Conservation (phyloP, 2,329 filamentous ascomycete species). For the Exophiala calicioides region DNA sequence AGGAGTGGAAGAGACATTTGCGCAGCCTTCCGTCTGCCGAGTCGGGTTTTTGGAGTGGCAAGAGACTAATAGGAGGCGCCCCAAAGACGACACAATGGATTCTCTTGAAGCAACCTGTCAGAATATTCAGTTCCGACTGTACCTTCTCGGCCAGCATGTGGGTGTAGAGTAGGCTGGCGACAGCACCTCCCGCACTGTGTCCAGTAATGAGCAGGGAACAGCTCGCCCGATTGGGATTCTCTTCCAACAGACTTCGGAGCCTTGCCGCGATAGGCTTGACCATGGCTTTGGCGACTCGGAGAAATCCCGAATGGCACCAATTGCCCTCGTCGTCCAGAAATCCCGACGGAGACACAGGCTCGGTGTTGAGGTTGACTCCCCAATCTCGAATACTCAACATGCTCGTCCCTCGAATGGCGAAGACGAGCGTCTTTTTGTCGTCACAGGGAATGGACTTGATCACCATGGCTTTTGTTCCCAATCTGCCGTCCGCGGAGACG, state of each 20-base stretch:
- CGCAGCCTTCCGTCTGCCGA: constrained; percentile 42
- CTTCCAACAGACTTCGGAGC: constrained; percentile 68
- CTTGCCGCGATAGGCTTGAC: constrained; percentile 69
- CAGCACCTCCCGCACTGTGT: constrained; percentile 81
- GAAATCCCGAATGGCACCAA: constrained; percentile 77
- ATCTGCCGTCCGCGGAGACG: constrained; percentile 68
- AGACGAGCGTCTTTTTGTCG: constrained; percentile 74
- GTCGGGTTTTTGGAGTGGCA: constrained; percentile 65
- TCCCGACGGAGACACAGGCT: constrained; percentile 63
- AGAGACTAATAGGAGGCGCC: constrained; percentile 73
- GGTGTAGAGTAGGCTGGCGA: constrained; percentile 75
- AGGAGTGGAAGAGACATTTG: constrained; percentile 74
- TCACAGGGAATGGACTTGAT: constrained; percentile 80
- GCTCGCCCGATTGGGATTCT: constrained; percentile 65
- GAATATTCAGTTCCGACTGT: constrained; percentile 66
- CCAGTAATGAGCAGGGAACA: constrained; percentile 81
- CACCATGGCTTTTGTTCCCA: constrained; percentile 81
- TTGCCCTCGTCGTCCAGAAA: constrained; percentile 80
- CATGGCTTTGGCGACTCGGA: constrained; percentile 75
- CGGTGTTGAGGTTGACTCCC: constrained; percentile 76
- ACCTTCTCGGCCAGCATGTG: constrained; percentile 70
- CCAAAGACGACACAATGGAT: constrained; percentile 86
- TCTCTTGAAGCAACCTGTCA: constrained; percentile 72
- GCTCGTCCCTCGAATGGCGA: constrained; percentile 74
- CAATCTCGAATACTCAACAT: constrained; percentile 76